Evolutionary conservation across 257 asterid genomes (phyloP), one percentile per base, ranked within the genome.

Genomic region (Nicotiana undulata): DNA sequence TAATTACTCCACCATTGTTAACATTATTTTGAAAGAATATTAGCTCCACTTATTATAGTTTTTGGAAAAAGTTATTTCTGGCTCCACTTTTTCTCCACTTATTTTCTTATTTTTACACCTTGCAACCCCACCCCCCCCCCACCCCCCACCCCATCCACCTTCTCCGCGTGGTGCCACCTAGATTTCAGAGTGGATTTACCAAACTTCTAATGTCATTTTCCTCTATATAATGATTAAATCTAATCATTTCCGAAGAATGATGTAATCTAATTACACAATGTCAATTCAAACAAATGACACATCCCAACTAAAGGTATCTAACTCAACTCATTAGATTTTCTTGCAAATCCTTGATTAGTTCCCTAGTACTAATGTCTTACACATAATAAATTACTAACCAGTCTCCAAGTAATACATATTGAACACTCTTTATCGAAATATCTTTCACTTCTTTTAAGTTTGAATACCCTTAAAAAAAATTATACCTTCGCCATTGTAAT

Each of bases 151-250:
- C 0, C n/a, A n/a, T n/a, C 15, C 16, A 17, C 24, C 60, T 1
- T 17, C 16, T 12, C 55, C 22, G 13, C 2, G 29, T 58, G 29
- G 61, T 24, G 28, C 29, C 28, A 1, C 9, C 10, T 70, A 53
- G 6, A 40, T 70, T 5, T 13, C 37, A 70, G 59, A 70, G 77
- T 22, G 77, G 77, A 44, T 70, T 70, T 70, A 70, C 59, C 37
- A 70, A 70, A 70, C 59, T 40, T 70, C 13, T 22, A 70, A 70
- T 0, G 37, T 44, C 59, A 70, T 44, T 70, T 68, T 44, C 37
- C 37, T 22, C 59, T 44, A 70, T 40, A 70, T 70, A 13, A 70
- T 70, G 77, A 70, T 70, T 12, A 70, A 70, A 70, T 70, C n/a
- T 44, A 70, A 70, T 70, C 15, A 70, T 70, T 51, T 51, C 55